Evolutionary conservation across 163 green algal genomes (phyloP).

Genomic region (Trebouxia gelatinosa): DNA sequence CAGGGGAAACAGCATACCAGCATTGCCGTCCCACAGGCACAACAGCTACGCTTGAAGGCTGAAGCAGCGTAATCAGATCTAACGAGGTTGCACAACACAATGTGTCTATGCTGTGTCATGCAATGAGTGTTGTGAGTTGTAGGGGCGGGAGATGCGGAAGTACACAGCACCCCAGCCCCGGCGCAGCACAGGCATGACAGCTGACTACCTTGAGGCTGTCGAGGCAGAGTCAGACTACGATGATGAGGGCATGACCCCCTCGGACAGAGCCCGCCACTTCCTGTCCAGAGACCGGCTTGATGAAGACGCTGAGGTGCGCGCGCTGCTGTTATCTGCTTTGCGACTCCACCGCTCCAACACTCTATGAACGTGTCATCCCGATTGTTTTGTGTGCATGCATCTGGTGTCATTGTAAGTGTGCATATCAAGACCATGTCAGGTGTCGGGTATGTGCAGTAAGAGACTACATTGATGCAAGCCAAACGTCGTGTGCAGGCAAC

Average conservation of each 20-base stretch:
- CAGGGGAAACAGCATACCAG: background rate
- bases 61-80: too few species aligned
- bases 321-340: too few species aligned
- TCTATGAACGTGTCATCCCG: too few species aligned
- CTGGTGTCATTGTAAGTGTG: too few species aligned
- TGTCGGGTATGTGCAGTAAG: too few species aligned
- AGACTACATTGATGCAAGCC: too few species aligned
- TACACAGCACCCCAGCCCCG: slow-evolving; percentile 31
- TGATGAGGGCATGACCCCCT: slow-evolving; percentile 31
- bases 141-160: slow-evolving; percentile 50
- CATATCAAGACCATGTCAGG: too few species aligned
- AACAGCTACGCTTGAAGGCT: background rate
- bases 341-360: too few species aligned
- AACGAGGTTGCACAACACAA: background rate
- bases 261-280: slow-evolving; percentile 32
- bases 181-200: slow-evolving; percentile 30
- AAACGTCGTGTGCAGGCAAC: too few species aligned
- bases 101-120: background rate
- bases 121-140: background rate
- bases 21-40: background rate
- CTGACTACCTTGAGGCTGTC: slow-evolving; percentile 67
- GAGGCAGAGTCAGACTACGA: slow-evolving; percentile 53
- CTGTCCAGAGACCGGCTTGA: slow-evolving; percentile 33
- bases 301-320: slow-evolving; percentile 45
- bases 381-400: too few species aligned